Evolutionary conservation across 306 rosid species (phyloP).

Genomic region (Abrus precatorius): DNA sequence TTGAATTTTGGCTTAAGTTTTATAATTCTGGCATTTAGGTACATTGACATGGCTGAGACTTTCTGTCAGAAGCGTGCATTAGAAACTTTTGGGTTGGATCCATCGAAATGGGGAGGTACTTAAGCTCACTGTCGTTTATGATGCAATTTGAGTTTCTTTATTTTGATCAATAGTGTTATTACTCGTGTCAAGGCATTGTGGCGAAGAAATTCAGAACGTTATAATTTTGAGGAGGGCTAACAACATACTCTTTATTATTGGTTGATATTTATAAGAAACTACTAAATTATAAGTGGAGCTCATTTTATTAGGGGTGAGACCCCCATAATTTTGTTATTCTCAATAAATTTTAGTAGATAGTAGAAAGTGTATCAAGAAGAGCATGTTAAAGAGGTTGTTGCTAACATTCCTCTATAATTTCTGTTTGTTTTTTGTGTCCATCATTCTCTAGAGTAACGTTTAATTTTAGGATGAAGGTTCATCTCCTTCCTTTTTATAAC

Average conservation of each 20-base stretch:
- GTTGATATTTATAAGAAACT: no score
- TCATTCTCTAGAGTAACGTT: neutral
- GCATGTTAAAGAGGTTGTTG: no score
- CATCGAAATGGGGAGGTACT: slow-evolving; percentile 96
- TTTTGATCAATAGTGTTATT: neutral
- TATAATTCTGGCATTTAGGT: slow-evolving; percentile 55
- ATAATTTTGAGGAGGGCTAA: neutral
- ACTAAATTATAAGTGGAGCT: no score
- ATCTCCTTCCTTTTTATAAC: slow-evolving; percentile 18
- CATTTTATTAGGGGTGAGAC: neutral
- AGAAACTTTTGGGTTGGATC: slow-evolving; percentile 86
- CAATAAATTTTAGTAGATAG: no score
- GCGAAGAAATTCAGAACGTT: slow-evolving; percentile 8
- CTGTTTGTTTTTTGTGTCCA: neutral
- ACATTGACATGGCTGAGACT: slow-evolving; percentile 91
- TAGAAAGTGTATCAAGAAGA: neutral
- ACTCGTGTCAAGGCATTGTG: neutral
- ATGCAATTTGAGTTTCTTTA: slow-evolving; percentile 31
- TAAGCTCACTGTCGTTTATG: neutral
- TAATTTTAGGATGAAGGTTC: slow-evolving; percentile 9
- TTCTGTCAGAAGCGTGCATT: slow-evolving; percentile 91
- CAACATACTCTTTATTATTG: no score
- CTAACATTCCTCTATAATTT: no score
- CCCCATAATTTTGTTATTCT: no score
- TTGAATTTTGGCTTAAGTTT: slow-evolving; percentile 26